Evolutionary conservation across 768 basidiomycete species (phyloP), one percentile per base, ranked within the genome.

Genomic region (Trametes meyenii): DNA sequence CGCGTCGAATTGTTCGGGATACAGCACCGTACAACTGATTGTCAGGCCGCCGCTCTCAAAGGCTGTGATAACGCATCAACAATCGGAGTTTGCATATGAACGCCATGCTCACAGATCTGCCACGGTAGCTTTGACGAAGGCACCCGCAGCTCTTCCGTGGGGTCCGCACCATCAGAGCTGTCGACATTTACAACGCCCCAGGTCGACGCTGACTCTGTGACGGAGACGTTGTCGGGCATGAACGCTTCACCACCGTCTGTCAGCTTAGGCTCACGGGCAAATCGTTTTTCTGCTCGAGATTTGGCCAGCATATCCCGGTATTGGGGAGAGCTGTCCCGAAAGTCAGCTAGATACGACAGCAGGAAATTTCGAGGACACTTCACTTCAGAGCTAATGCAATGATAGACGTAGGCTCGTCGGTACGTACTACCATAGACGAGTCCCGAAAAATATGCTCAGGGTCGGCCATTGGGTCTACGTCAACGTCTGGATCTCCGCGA

Each of bases 381-480:
- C 69, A 94, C 93, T 90, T 92, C 50, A 99, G 76, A 5, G 94
- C 93, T 58, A 98, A 86, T 7, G 97, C 96, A 65, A 98, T 95
- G 69, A 98, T 97, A 17, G 96, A 98, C 0, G 96, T 97, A 2
- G 96, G 97, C 70, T 99, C 97, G 72, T 98, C 95, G 19, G 94
- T 94, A 19, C 96, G 84, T 19, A 99, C 90, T 52, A 98, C 88
- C 85, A 98, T 96, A 2, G 90, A 88, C 16, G 93, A 94, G 70
- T 96, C 96, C 39, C 92, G 83, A 76, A 97, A 98, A 50, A 98
- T 89, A 70, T 98, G 94, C 69, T 98, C 96, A 1, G 88, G 88
- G 70, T 93, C 89, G 62, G 82, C 81, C 73, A 88, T 82, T 4
- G 84, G 83, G 68, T 92, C 88, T 3, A 33, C 29, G 12, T 89